Percentiles rank a stretch among this genome's conserved stretches.
Conservation (phyloP, 2,329 filamentous ascomycete species). For the Trichoderma gracile region DNA sequence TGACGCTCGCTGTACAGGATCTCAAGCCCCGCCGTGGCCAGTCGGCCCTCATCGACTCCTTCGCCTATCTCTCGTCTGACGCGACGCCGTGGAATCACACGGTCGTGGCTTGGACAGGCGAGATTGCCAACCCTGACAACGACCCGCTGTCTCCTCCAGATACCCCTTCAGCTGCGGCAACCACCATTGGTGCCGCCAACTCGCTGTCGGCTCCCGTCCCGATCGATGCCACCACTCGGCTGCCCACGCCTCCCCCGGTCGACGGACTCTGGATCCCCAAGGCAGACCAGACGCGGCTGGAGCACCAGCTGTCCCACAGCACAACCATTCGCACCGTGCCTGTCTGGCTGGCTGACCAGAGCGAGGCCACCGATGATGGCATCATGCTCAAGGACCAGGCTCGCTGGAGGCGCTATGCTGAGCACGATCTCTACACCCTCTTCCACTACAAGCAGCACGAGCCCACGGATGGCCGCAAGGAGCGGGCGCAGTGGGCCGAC, state of each 20-base stretch:
- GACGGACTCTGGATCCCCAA: slow-evolving; percentile 72
- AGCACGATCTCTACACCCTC: slow-evolving; percentile 87
- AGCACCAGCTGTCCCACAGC: slow-evolving; percentile 70
- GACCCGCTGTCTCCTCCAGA: slow-evolving; percentile 47
- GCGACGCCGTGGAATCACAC: slow-evolving; percentile 87
- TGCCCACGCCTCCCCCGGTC: slow-evolving; percentile 57
- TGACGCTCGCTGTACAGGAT: slow-evolving; percentile 54
- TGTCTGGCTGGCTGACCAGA: slow-evolving; percentile 83
- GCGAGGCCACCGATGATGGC: slow-evolving; percentile 65
- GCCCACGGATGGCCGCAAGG: slow-evolving; percentile 78
- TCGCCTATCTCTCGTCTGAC: slow-evolving; percentile 82
- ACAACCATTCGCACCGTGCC: slow-evolving; percentile 78
- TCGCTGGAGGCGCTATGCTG: slow-evolving; percentile 86
- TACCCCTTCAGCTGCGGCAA: slow-evolving; percentile 47
- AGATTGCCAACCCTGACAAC: slow-evolving; percentile 62
- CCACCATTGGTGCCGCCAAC: slow-evolving; percentile 61
- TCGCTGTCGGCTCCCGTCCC: slow-evolving; percentile 79
- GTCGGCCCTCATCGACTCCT: slow-evolving; percentile 89
- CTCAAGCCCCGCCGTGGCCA: slow-evolving; percentile 78
- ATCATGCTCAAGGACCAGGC: slow-evolving; percentile 77
- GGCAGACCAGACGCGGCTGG: slow-evolving; percentile 70
- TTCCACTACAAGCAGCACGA: slow-evolving; percentile 97
- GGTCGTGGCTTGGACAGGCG: slow-evolving; percentile 92
- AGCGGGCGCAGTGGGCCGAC: slow-evolving; percentile 84
- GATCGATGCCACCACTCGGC: slow-evolving; percentile 60